Base-by-base conservation (phyloP, 768 basidiomycete genomes). In the Termitomyces titanicus region DNA sequence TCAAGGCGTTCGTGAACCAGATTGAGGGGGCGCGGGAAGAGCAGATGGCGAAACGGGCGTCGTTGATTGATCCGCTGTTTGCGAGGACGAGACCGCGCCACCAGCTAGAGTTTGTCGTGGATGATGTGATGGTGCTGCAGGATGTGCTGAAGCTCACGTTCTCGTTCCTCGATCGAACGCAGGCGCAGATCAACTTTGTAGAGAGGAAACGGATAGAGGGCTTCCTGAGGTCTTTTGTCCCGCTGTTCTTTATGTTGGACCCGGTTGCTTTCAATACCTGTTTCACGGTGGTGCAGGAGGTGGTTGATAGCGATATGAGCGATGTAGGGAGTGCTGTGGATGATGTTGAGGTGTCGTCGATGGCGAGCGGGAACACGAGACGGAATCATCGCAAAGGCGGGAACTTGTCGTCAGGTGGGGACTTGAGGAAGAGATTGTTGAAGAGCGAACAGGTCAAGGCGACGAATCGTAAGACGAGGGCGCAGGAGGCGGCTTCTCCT, bases 81-180 rank as follows among this genome's bases (percentile, higher is more conserved):
- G 73, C 85, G 29, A 75, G 89, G 53, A 84, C 86, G 29, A 68
- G 88, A 43, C 81, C 85, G 13, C 72, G 82, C 49, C 85, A 92
- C 66, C 95, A 99, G 63, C 78, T 96, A 58, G 85, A 88, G 59
- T 94, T 87, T 61, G 73, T 81, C 31, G 64, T 97, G 51, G 85
- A 84, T 35, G 90, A 96, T 67, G 74, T 82, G 11, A 76, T 77
- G 17, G 88, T 94, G 10, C 67, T 98, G 54, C 91, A 92, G 66
- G 97, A 99, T 64, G 80, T 84, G 22, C 69, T 96, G 68, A 95
- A 95, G 75, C 79, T 99, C 65, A 83, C 89, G 33, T 83, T 98
- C 64, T 91, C 91, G 3, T 92, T 92, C 71, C 76, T 99, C 62
- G 96, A 98, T 66, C 88, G 96, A 37, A 89, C 89, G 17, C 86